These are phyloP conservation scores for Ophidiomyces ophidiicola DNA, from an alignment of 2,329 filamentous ascomycete species.

Conservation along the genomic window DNA sequence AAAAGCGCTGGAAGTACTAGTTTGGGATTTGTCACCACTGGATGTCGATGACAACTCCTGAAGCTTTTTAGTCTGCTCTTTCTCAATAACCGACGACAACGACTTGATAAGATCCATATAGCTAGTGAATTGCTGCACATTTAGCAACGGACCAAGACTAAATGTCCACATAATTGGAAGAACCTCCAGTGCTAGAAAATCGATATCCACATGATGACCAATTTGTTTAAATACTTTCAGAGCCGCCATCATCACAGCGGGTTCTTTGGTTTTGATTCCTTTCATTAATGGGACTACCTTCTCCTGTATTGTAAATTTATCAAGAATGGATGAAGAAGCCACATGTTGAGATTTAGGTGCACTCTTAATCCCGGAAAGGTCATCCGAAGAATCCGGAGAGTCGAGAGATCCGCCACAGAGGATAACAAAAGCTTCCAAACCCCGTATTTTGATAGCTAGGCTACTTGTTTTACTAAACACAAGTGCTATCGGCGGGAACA, in stretches of 20 bases:
- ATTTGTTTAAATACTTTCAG: slow-evolving; percentile 75
- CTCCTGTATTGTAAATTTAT: slow-evolving; percentile 97
- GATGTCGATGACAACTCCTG: slow-evolving; percentile 62
- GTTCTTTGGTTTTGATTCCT: slow-evolving; percentile 94
- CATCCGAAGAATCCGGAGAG: slow-evolving; percentile 45
- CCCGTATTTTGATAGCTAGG: slow-evolving; percentile 85
- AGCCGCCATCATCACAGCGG: slow-evolving; percentile 91
- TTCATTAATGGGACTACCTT: slow-evolving; percentile 86
- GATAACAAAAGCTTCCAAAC: slow-evolving; percentile 77
- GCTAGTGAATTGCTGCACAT: slow-evolving; percentile 72
- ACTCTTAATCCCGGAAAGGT: slow-evolving; percentile 55
- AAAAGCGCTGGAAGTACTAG: slow-evolving; percentile 20
- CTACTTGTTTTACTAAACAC: slow-evolving; percentile 92
- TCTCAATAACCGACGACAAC: slow-evolving; percentile 67
- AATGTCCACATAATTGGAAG: slow-evolving; percentile 85
- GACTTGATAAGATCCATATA: slow-evolving; percentile 84
- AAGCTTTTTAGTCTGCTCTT: slow-evolving; percentile 77
- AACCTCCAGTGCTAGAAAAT: slow-evolving; percentile 85
- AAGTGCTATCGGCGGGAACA: slow-evolving; percentile 80
- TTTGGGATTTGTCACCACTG: slow-evolving; percentile 33
- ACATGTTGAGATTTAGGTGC: slow-evolving; percentile 37
- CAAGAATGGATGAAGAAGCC: slow-evolving; percentile 61
- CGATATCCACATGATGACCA: slow-evolving; percentile 67
- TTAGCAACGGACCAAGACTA: slow-evolving; percentile 76
- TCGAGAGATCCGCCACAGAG: slow-evolving; percentile 64